phyloP scores from a whole-genome alignment of 306 rosid genomes.

The Inga leiocalycina region DNA sequence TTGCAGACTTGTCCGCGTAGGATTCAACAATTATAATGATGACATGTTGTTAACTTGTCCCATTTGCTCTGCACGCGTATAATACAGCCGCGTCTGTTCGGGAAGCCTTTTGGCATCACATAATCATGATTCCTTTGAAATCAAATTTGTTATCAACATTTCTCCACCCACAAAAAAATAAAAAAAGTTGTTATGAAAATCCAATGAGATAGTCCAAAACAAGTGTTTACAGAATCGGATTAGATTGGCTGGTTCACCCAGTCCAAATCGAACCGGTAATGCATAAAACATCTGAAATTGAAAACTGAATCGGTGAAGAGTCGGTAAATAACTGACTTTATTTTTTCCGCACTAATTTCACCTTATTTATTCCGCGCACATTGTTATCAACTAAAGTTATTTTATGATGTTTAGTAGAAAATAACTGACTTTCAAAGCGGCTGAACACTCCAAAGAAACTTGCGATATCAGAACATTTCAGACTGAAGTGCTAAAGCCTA shows the following conservation, averaged over 20 bases:
- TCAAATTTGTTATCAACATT: neutral
- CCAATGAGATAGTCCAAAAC: neutral
- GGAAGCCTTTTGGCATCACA: neutral
- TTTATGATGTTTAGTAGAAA: too few species aligned
- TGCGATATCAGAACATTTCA: neutral
- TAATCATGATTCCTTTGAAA: neutral
- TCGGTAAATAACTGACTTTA: neutral
- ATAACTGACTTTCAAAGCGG: too few species aligned
- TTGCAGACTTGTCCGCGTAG: neutral
- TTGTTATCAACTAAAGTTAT: too few species aligned
- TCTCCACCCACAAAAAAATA: neutral
- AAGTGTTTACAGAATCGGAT: neutral
- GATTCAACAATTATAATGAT: neutral
- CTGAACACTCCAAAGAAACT: too few species aligned
- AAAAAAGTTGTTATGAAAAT: neutral
- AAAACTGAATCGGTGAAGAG: neutral
- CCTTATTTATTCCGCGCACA: too few species aligned
- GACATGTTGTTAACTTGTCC: neutral
- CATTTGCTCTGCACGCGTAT: neutral
- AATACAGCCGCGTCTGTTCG: neutral
- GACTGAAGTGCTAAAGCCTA: neutral
- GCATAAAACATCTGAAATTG: neutral
- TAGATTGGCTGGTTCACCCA: neutral
- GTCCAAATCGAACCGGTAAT: neutral
- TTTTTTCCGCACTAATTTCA: too few species aligned